Base-by-base conservation (phyloP, 176 grass and related monocot genomes). In the Cenchrus americanus region DNA sequence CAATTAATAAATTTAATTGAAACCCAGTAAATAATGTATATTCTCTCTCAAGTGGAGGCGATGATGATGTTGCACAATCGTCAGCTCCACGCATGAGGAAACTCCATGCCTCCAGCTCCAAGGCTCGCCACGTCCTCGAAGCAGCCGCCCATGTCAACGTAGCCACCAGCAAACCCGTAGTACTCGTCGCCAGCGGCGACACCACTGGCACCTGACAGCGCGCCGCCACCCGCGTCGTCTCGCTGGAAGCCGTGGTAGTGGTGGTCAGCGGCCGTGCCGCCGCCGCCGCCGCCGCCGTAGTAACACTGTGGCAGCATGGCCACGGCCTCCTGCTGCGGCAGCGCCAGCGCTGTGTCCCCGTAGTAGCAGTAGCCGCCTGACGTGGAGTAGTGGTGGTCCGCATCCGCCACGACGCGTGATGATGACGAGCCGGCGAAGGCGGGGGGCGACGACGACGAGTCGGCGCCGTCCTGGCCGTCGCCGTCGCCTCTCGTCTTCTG, bases 401-500 rank as follows among this genome's bases (percentile, higher is more conserved):
- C 69, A 42, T 87, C 50, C 41, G 66, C 49, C 62, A 15, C 12
- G 42, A 34, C 44, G 27, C 81, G 71, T 7, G 46, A 47, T 9
- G 81, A 49, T 41, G 76, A 79, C 8, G 54, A 63, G 40, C 61
- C 37, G 15, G 23, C 14, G 23, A 82, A 32, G 46, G 47, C 63
- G 41, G 73, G 76, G 27, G 78, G 41, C 23, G 85, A 79, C 13
- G 55, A 81, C 30, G 84, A 86, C 51, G 60, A 37, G 59, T 27
- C 81, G 27, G 27, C 27, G 53, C 6, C 49, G 50, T 87, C 92
- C 0, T 76, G 89, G 55, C 80, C 86, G 15, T 88, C 92, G 34
- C 59, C 59, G 49, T 87, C 87, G 17, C 47, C 86, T 66, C 87
- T 93, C 48, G 53, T 79, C 73, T 89, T 91, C 64, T 89, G 77